Conservation (phyloP, 169 alveolate species). For the Pseudocohnilembus persalinus region DNA sequence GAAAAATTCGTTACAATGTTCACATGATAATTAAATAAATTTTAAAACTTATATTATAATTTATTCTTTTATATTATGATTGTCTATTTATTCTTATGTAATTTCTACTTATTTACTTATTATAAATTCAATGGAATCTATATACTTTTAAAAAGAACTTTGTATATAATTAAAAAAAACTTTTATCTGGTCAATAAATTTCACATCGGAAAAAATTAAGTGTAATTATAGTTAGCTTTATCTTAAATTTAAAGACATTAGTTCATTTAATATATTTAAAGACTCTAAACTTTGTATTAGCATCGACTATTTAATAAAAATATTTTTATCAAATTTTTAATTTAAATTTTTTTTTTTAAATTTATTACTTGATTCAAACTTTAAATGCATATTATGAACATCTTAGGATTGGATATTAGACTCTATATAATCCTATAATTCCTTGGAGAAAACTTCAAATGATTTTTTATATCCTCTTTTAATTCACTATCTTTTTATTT, state of each 20-base stretch:
- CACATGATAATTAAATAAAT: slow-evolving; percentile 11
- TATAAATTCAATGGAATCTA: background rate
- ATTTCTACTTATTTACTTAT: too few relatives aligned
- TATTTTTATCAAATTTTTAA: too few relatives aligned
- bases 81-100: too few relatives aligned
- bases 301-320: too few relatives aligned
- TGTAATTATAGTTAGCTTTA: background rate
- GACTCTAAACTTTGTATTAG: background rate
- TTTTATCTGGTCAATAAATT: background rate
- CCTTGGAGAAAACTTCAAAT: background rate
- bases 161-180: background rate
- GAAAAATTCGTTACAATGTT: slow-evolving; percentile 14
- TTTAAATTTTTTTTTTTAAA: too few relatives aligned
- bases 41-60: slow-evolving; percentile 2
- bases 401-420: background rate
- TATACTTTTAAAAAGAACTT: background rate
- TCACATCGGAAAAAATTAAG: background rate
- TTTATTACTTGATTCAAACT: background rate
- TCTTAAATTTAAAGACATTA: background rate
- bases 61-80: background rate
- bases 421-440: background rate
- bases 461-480: too few relatives aligned
- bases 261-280: background rate
- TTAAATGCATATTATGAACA: background rate
- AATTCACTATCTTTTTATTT: too few relatives aligned